Base-by-base conservation (phyloP, 768 basidiomycete species). In the Phanerodontia chrysosporium region DNA sequence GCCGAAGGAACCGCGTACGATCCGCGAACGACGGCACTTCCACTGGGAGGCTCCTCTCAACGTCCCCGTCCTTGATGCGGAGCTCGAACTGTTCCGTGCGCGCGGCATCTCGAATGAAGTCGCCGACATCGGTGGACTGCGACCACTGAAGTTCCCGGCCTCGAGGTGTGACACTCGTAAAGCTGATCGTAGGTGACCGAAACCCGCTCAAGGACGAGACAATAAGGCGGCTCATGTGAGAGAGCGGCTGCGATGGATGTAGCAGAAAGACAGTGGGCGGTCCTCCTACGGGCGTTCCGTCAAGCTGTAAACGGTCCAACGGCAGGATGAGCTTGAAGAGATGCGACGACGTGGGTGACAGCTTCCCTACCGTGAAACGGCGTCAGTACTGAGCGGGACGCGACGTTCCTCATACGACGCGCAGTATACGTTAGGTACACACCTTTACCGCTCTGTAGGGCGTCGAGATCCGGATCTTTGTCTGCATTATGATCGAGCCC, bases 171-270 rank as follows among this genome's bases (percentile, higher is more conserved):
- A 65, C 65, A 64, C 78, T 79, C 21, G 75, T 74, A 66, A 83
- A 83, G 27, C 80, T 78, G 22, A 84, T 71, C 7, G 58, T 21
- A 0, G 70, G 67, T 0, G 73, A 73, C 18, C 16, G 4, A 0
- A 69, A 65, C 12, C 75, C 73, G 6, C 72, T 60, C 42, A 82
- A 65, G 14, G 76, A 75, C 7, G 80, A 76, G 3, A 76, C 69
- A 25, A 89, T 85, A 42, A 87, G 79, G 13, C 80, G 73, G 51
- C 79, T 75, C 49, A 85, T 75, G 65, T 90, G 86, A 1, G 83
- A 84, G 6, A 89, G 78, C 0, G 86, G 87, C 63, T 89, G 87
- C 0, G 83, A 81, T 4, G 86, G 86, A 60, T 88, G 87, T 0
- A 89, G 75, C 6, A 89, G 79, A 60, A 87, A 80, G 4, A 87